A percentile compares a stretch with the other conserved stretches of the same genome.
phyloP scores from a whole-genome alignment of 176 grass and related monocot genomes.

The Bonia amplexicaulis region DNA sequence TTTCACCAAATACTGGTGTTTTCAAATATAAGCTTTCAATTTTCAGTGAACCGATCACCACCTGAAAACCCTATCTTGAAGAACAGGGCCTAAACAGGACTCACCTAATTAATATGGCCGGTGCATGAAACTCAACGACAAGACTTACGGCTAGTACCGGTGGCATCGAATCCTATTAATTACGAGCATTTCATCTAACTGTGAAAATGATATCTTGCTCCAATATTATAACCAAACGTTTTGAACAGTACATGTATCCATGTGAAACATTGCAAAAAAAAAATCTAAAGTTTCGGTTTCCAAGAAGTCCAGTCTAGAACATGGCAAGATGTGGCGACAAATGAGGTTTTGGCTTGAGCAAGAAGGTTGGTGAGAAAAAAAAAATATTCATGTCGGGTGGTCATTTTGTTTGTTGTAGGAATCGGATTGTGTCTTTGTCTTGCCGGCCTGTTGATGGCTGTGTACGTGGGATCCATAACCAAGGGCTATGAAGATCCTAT shows the following conservation, averaged over 20 bases:
- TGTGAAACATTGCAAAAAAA: not conserved
- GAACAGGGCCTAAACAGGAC: too few relatives aligned
- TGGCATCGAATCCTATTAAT: not conserved
- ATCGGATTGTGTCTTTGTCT: not conserved
- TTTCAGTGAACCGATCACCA: too few relatives aligned
- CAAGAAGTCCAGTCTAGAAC: not conserved
- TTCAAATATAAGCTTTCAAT: too few relatives aligned
- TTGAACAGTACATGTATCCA: not conserved
- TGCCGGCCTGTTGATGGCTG: not conserved
- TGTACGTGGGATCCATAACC: slow-evolving; percentile 16
- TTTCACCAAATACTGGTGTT: too few relatives aligned
- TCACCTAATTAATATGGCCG: too few relatives aligned
- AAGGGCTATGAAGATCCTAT: not conserved
- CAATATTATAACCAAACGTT: not conserved
- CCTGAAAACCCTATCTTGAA: too few relatives aligned
- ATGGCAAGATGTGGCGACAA: not conserved
- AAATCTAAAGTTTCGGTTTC: not conserved
- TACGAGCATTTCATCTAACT: not conserved
- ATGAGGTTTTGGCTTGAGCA: not conserved
- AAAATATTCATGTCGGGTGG: slow-evolving; percentile 2
- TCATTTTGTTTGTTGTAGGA: slow-evolving; percentile 13
- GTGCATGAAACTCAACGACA: not conserved
- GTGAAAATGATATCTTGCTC: not conserved
- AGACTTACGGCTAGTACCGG: not conserved
- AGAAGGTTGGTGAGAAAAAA: slow-evolving; percentile 15